These are phyloP conservation scores for Talaromyces liani DNA, from an alignment of 495 filamentous ascomycete genomes.

Conservation along the genomic window DNA sequence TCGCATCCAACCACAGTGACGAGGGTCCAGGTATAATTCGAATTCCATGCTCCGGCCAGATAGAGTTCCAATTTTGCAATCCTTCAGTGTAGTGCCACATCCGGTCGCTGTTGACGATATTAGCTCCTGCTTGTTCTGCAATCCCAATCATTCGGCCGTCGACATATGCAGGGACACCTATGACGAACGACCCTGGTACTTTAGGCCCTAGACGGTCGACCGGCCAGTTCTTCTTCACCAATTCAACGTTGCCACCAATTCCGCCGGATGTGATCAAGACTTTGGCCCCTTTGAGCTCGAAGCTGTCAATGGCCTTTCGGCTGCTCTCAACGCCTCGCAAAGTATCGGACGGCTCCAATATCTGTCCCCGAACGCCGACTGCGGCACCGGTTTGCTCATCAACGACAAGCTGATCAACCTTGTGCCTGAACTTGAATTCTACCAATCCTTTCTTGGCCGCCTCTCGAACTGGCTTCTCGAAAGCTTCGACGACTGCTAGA, in stretches of 20 bases:
- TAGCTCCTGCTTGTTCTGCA: slow-evolving; percentile 33
- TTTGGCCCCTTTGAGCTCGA: slow-evolving; percentile 36
- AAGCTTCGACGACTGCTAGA: slow-evolving; percentile 43
- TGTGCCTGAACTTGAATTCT: slow-evolving; percentile 40
- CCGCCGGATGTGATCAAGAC: slow-evolving; percentile 40
- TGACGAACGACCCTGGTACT: slow-evolving; percentile 36
- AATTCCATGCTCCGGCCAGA: slow-evolving; percentile 46
- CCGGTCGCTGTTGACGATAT: slow-evolving; percentile 41
- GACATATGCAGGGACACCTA: slow-evolving; percentile 45
- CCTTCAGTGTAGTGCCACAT: slow-evolving; percentile 53
- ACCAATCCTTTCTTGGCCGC: slow-evolving; percentile 38
- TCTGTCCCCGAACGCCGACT: slow-evolving; percentile 34
- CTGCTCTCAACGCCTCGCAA: slow-evolving; percentile 35
- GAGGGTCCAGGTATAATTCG: slow-evolving; percentile 29
- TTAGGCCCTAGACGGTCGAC: slow-evolving; percentile 37
- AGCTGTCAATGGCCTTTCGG: slow-evolving; percentile 28
- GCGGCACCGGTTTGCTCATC: slow-evolving; percentile 37
- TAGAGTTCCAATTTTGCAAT: slow-evolving; percentile 42
- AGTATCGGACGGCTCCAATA: slow-evolving; percentile 34
- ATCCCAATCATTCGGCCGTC: slow-evolving; percentile 47
- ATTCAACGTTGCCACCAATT: slow-evolving; percentile 43
- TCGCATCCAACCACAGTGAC: slow-evolving; percentile 47
- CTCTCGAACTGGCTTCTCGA: slow-evolving; percentile 37
- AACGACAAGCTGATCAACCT: slow-evolving; percentile 39
- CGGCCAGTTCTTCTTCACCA: slow-evolving; percentile 42